Conservation (phyloP, 163 green algal species). For the Prototheca wickerhamii region DNA sequence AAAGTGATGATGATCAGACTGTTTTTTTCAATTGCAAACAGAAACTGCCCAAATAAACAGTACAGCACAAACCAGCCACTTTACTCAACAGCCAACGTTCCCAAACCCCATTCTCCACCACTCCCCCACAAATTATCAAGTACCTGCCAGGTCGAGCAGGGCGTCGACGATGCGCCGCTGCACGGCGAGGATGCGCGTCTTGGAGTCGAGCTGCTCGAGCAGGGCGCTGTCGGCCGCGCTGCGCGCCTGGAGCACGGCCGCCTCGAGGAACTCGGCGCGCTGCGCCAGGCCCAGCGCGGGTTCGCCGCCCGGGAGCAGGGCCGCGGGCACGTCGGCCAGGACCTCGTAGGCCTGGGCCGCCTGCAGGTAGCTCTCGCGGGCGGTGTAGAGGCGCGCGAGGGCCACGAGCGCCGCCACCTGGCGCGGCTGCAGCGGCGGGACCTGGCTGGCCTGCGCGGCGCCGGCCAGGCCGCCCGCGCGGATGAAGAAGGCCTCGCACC, state of each 20-base stretch:
- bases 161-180: slow-evolving; percentile 37
- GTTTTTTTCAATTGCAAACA: too few relatives aligned
- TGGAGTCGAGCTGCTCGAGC: slow-evolving; percentile 37
- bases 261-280: slow-evolving; percentile 40
- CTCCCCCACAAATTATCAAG: too few relatives aligned
- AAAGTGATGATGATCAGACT: too few relatives aligned
- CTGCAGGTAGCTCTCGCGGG: slow-evolving; percentile 34
- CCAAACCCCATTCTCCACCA: too few relatives aligned
- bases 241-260: slow-evolving; percentile 50
- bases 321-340: slow-evolving; percentile 47
- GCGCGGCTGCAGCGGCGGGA: slow-evolving; percentile 31
- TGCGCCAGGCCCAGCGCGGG: slow-evolving; percentile 41
- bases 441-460: slow-evolving; percentile 5
- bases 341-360: slow-evolving; percentile 51
- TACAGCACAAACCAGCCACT: too few relatives aligned
- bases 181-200: slow-evolving; percentile 34
- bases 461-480: slow-evolving; percentile 33
- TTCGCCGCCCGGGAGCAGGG: slow-evolving; percentile 16
- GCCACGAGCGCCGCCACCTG: slow-evolving; percentile 50
- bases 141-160: too few relatives aligned
- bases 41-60: too few relatives aligned
- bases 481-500: slow-evolving; percentile 54
- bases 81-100: too few relatives aligned
- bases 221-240: slow-evolving; percentile 44
- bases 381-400: slow-evolving; percentile 55